Conservation (phyloP, 2,329 filamentous ascomycete genomes). For the Hymenoscyphus scutula region DNA sequence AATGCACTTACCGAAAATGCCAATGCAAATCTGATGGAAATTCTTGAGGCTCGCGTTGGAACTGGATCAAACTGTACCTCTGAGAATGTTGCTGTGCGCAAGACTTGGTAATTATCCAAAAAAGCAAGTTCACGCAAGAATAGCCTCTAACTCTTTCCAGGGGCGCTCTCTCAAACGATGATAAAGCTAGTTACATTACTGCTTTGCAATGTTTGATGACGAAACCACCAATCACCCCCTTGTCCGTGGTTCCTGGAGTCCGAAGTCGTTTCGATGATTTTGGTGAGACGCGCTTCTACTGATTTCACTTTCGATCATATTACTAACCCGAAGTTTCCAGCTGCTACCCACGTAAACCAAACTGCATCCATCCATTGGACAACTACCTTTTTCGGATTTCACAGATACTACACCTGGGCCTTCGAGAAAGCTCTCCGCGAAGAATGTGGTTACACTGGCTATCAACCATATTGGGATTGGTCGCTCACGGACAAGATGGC, state of each 20-base stretch:
- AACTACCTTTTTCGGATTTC: constrained; percentile 40
- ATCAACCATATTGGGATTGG: constrained; percentile 43
- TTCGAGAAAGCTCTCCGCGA: constrained; percentile 42
- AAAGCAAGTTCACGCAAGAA: not conserved
- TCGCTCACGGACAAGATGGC: constrained; percentile 39
- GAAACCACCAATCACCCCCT: constrained; percentile 27
- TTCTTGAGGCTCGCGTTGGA: not conserved
- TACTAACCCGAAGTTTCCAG: constrained; percentile 37
- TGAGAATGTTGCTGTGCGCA: constrained; percentile 2
- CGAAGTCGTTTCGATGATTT: constrained; percentile 25
- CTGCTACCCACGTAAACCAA: constrained; percentile 35
- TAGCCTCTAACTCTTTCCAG: not conserved
- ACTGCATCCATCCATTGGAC: constrained; percentile 22
- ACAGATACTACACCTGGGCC: constrained; percentile 40
- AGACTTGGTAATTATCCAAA: not conserved
- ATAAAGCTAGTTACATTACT: constrained; percentile 30
- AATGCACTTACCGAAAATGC: not conserved
- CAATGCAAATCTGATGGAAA: not conserved
- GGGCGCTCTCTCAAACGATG: not conserved
- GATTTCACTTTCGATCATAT: not conserved
- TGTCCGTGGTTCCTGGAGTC: constrained; percentile 34
- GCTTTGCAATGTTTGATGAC: constrained; percentile 38
- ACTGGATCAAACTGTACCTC: not conserved
- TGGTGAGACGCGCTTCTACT: constrained; percentile 15
- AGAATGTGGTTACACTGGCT: constrained; percentile 42